Conservation (phyloP, 176 grass and related monocot species). For the Phoenix roebelenii region DNA sequence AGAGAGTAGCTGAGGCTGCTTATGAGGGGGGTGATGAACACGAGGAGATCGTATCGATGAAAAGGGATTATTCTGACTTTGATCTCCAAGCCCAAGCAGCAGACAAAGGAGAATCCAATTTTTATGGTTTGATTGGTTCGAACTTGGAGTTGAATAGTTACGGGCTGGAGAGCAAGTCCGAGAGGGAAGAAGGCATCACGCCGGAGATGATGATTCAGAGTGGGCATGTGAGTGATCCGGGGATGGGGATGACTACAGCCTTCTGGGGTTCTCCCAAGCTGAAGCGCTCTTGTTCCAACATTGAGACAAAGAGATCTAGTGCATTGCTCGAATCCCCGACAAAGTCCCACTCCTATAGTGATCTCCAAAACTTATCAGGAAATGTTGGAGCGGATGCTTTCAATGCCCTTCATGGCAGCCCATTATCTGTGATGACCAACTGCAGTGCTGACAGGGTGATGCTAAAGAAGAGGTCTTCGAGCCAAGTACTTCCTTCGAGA, state of each 20-base stretch:
- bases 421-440: constrained; percentile 42
- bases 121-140: neutral
- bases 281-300: constrained; percentile 85
- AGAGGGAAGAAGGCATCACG: constrained; percentile 7
- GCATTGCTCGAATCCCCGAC: constrained; percentile 28
- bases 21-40: constrained; percentile 24
- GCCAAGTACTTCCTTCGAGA: constrained; percentile 79
- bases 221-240: constrained; percentile 19
- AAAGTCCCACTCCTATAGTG: constrained; percentile 52
- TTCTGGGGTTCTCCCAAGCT: constrained; percentile 24
- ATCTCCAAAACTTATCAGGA: constrained; percentile 24
- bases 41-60: constrained; percentile 26
- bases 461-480: constrained; percentile 60
- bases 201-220: constrained; percentile 9
- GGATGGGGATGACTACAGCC: neutral
- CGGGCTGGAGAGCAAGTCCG: neutral
- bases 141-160: constrained; percentile 10
- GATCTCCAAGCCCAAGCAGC: constrained; percentile 19
- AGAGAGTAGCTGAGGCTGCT: constrained; percentile 8
- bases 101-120: constrained; percentile 9
- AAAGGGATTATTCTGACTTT: constrained; percentile 15
- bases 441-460: constrained; percentile 67
- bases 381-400: neutral
- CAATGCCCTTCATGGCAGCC: constrained; percentile 33
- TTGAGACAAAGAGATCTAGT: constrained; percentile 57